Percentiles rank a stretch among this genome's conserved stretches.
phyloP scores from a whole-genome alignment of 768 basidiomycete genomes.

The Suillus placidus region DNA sequence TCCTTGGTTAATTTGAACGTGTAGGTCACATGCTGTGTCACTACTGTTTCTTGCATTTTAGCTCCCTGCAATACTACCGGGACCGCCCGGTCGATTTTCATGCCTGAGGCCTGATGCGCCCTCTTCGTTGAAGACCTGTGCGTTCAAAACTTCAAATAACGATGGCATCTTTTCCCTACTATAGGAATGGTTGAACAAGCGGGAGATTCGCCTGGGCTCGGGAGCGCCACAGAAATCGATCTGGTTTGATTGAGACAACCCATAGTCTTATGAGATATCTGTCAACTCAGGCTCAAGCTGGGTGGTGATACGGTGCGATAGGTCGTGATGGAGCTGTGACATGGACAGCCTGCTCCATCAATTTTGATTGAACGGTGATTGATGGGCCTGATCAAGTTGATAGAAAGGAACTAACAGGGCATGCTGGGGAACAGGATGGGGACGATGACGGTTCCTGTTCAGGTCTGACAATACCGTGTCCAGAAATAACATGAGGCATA shows the following conservation, averaged over 20 bases:
- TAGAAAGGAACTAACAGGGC: neutral
- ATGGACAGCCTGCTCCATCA: neutral
- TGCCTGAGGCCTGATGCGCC: neutral
- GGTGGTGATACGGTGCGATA: neutral
- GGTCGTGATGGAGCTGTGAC: neutral
- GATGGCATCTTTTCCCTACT: neutral
- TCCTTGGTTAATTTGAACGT: conserved; percentile 21
- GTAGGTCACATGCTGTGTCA: neutral
- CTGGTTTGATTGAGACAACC: neutral
- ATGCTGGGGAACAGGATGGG: neutral
- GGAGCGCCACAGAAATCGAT: neutral
- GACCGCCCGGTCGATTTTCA: neutral
- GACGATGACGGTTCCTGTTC: neutral
- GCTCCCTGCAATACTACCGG: neutral
- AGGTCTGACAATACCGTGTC: neutral
- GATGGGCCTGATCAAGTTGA: neutral
- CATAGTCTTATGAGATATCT: neutral
- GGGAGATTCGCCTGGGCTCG: neutral
- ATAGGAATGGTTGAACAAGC: neutral
- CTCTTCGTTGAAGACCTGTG: neutral
- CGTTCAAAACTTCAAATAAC: neutral
- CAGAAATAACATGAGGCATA: neutral
- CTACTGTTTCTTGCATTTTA: neutral
- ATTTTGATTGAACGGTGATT: neutral
- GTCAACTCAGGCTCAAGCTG: neutral